Evolutionary conservation across 495 filamentous ascomycete species (phyloP), one percentile per base, ranked within the genome.

Genomic region (Hypoxylon fragiforme): DNA sequence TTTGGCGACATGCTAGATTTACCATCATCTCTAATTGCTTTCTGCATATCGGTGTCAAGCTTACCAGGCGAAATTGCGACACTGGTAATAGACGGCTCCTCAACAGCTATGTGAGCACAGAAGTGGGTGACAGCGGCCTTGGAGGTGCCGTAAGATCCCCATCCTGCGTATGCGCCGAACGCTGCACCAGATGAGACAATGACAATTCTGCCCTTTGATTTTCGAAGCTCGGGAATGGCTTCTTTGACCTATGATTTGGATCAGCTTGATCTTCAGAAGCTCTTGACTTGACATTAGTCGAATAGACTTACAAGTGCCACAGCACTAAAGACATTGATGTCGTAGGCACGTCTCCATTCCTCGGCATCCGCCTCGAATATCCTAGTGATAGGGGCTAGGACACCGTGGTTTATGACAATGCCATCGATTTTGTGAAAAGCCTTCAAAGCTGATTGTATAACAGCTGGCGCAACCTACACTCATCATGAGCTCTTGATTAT

Each of bases 11-110:
- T 87, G 14, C 70, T 76, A 0, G 68, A 67, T 22, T 69, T 70
- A 61, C 92, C 89, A 43, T 82, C 76, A 32, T 92, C 86, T 47
- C 94, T 77, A 26, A 98, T 77, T 38, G 86, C 82, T 38, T 81
- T 80, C 68, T 97, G 94, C 94, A 98, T 98, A 32, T 90, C 88
- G 1, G 94, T 98, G 65, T 97, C 88, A 19, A 94, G 84, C 50
- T 90, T 85, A 4, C 94, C 94, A 0, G 94, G 94, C 34, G 87
- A 81, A 37, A 98, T 75, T 1, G 79, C 60, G 2, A 98, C 66
- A 6, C 79, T 80, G 2, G 80, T 87, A 44, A 96, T 81, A 12
- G 86, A 78, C 6, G 88, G 84, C 69, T 97, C 94, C 59, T 98
- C 94, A 7, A 76, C 77, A 1, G 82, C 85, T 16, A 97, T 57